Conservation (phyloP, 805 yeast species). For the Hanseniaspora thailandica region DNA sequence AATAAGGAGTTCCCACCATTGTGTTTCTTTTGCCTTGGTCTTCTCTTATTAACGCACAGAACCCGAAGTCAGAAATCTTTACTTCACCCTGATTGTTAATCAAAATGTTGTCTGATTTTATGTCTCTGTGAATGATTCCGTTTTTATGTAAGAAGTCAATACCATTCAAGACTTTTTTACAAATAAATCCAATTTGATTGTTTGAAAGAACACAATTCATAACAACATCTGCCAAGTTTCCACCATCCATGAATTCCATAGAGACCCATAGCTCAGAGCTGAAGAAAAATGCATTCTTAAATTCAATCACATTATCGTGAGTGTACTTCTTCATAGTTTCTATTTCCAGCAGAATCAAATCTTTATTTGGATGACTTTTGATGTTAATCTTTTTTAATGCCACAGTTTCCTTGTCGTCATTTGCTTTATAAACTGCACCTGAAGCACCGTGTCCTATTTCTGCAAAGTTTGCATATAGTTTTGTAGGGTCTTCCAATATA, state of each 20-base stretch:
- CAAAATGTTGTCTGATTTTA: slow-evolving; percentile 86
- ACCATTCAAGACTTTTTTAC: slow-evolving; percentile 81
- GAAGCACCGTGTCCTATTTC: slow-evolving; percentile 98
- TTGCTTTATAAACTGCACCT: slow-evolving; percentile 90
- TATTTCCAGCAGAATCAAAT: slow-evolving; percentile 86
- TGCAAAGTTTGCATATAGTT: slow-evolving; percentile 50
- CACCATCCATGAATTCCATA: slow-evolving; percentile 99
- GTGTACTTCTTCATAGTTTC: slow-evolving; percentile 86
- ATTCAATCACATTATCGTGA: slow-evolving; percentile 88
- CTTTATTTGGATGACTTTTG: slow-evolving; percentile 91
- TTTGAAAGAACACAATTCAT: slow-evolving; percentile 82
- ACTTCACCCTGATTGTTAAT: slow-evolving; percentile 76
- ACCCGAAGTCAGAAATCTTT: slow-evolving; percentile 89
- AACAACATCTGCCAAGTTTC: slow-evolving; percentile 88
- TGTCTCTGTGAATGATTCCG: slow-evolving; percentile 92
- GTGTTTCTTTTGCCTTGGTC: slow-evolving; percentile 81
- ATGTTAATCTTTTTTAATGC: slow-evolving; percentile 96
- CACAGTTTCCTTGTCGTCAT: slow-evolving; percentile 40
- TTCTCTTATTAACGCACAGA: slow-evolving; percentile 87
- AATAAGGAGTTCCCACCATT: slow-evolving; percentile 98
- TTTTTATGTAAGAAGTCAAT: slow-evolving; percentile 76
- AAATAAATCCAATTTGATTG: slow-evolving; percentile 89
- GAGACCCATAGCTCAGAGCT: slow-evolving; percentile 87
- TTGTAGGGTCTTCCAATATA: slow-evolving; percentile 59
- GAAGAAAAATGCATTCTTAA: slow-evolving; percentile 69